phyloP scores from a whole-genome alignment of 148 eudicot genomes.

The Mesembryanthemum crystallinum region DNA sequence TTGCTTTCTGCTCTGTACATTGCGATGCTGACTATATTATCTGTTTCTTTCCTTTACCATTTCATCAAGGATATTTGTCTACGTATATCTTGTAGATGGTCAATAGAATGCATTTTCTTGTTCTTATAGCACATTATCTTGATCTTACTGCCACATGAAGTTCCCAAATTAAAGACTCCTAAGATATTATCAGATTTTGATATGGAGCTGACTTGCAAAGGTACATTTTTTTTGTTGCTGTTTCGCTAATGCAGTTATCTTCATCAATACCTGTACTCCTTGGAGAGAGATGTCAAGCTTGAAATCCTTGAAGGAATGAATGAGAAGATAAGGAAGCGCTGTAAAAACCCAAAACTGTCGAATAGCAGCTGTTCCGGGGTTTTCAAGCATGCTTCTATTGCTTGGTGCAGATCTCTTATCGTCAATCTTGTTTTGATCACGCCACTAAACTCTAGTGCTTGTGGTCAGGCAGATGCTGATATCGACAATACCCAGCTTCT shows the following conservation, averaged over 20 bases:
- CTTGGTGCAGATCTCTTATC: slow-evolving; percentile 89
- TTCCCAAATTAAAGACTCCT: background rate
- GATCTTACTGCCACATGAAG: slow-evolving; percentile 3
- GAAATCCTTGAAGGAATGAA: slow-evolving; percentile 87
- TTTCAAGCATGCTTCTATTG: slow-evolving; percentile 74
- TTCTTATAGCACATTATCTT: background rate
- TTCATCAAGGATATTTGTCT: background rate
- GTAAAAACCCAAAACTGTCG: slow-evolving; percentile 89
- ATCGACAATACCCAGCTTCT: slow-evolving; percentile 61
- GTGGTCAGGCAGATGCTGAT: slow-evolving; percentile 35
- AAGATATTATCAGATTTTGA: background rate
- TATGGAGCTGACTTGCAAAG: slow-evolving; percentile 3
- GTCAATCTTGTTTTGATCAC: slow-evolving; percentile 68
- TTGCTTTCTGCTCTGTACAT: too few relatives aligned
- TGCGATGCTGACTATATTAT: background rate
- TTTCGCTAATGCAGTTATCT: slow-evolving; percentile 55
- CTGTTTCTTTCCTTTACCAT: background rate
- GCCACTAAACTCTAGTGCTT: slow-evolving; percentile 42
- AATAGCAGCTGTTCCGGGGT: slow-evolving; percentile 64
- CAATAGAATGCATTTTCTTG: background rate
- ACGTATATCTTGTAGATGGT: background rate
- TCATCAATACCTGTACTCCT: slow-evolving; percentile 69
- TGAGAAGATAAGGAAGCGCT: slow-evolving; percentile 88
- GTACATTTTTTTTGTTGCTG: background rate
- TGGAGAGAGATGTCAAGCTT: slow-evolving; percentile 68